These are phyloP conservation scores for Nicotiana paniculata DNA, from an alignment of 257 asterid species.

Conservation along the genomic window DNA sequence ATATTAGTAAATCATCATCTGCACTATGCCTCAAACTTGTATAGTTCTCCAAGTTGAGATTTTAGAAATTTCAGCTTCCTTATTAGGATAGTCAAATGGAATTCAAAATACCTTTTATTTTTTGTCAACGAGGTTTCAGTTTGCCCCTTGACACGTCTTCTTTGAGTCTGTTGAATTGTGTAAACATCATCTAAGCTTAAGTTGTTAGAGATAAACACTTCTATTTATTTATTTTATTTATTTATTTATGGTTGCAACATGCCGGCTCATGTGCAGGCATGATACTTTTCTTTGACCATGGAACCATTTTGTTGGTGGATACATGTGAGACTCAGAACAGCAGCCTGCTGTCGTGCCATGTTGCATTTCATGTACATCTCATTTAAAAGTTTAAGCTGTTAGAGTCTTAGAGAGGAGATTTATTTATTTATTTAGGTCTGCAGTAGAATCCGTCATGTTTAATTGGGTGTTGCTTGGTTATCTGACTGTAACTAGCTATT, in stretches of 20 bases:
- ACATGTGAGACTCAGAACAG: background rate
- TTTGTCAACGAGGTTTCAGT: background rate
- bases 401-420: background rate
- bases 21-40: background rate
- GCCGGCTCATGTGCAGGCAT: background rate
- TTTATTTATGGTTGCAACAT: background rate
- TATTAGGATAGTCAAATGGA: background rate
- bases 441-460: background rate
- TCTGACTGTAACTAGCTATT: background rate
- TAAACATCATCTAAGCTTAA: slow-evolving; percentile 1
- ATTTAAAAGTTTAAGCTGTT: background rate
- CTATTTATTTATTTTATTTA: background rate
- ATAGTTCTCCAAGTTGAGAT: background rate
- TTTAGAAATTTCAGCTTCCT: background rate
- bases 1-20: background rate
- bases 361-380: background rate
- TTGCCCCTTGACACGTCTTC: background rate
- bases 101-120: background rate
- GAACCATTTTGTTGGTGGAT: background rate
- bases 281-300: background rate
- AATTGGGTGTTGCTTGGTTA: slow-evolving; percentile 1
- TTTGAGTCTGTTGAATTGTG: background rate
- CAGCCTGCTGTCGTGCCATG: background rate
- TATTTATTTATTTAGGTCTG: background rate
- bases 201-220: background rate